Percentiles rank a stretch among this genome's conserved stretches.
Conservation (phyloP, 495 filamentous ascomycete genomes). For the Mycothermus thermophilus region DNA sequence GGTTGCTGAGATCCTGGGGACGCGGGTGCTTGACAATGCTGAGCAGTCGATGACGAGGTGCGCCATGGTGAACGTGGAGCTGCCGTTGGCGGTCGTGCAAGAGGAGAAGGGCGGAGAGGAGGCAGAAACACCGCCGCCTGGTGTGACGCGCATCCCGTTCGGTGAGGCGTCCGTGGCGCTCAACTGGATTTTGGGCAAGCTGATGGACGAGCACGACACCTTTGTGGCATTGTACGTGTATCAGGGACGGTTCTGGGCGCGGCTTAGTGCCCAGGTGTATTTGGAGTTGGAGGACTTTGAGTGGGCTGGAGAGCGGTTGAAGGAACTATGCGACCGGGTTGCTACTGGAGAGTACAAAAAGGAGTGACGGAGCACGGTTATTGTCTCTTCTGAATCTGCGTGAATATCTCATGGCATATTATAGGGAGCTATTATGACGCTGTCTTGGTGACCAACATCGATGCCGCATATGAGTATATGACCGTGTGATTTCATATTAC, state of each 20-base stretch:
- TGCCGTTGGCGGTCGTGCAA: constrained; percentile 41
- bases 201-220: constrained; percentile 50
- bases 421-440: no score
- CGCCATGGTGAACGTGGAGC: constrained; percentile 54
- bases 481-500: no score
- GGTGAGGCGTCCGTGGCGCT: constrained; percentile 25
- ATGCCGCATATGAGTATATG: no score
- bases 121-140: constrained; percentile 15
- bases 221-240: constrained; percentile 54
- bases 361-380: not conserved
- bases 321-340: constrained; percentile 47
- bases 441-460: no score
- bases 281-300: constrained; percentile 66
- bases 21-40: constrained; percentile 53
- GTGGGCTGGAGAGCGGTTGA: constrained; percentile 47
- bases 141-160: constrained; percentile 18
- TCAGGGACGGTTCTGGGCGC: constrained; percentile 46
- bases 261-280: constrained; percentile 71
- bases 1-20: constrained; percentile 50
- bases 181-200: constrained; percentile 42
- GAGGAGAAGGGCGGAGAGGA: constrained; percentile 6
- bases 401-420: constrained; percentile 2
- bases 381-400: not conserved
- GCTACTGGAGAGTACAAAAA: constrained; percentile 37
- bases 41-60: constrained; percentile 29